Conservation (phyloP, 257 asterid genomes). For the Catharanthus roseus region DNA sequence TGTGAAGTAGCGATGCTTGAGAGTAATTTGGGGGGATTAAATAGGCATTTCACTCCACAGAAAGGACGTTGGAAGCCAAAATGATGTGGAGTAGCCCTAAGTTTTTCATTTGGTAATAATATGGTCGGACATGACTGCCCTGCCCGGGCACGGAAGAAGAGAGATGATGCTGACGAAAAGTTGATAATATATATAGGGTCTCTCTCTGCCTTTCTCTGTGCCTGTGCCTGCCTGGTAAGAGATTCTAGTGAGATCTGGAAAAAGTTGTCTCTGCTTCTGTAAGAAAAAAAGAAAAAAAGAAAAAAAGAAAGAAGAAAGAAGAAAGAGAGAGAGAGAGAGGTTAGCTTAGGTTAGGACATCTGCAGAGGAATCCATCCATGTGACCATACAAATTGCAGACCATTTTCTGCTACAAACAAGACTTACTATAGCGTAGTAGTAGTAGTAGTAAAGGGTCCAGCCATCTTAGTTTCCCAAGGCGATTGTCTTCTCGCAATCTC, state of each 20-base stretch:
- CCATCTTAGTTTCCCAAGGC: conserved; percentile 25
- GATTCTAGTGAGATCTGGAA: conserved; percentile 30
- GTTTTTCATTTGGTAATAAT: conserved; percentile 32
- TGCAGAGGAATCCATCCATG: conserved; percentile 41
- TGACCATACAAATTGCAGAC: conserved; percentile 23
- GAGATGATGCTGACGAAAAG: conserved; percentile 33
- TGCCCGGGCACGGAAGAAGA: conserved; percentile 25
- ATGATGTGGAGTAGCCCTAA: conserved; percentile 14
- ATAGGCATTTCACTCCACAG: conserved; percentile 11
- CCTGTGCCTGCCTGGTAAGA: too few species aligned
- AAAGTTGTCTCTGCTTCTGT: background rate
- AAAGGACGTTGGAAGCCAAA: conserved; percentile 13
- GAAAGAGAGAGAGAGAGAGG: background rate
- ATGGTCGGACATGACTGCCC: conserved; percentile 32
- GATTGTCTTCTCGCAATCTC: background rate
- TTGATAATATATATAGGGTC: conserved; percentile 11
- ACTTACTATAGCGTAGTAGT: too few species aligned
- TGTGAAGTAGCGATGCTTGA: conserved; percentile 10
- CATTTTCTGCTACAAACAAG: conserved; percentile 14
- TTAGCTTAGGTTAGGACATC: background rate
- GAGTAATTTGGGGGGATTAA: conserved; percentile 9
- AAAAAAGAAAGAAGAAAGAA: background rate
- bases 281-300: background rate
- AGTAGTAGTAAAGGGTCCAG: background rate
- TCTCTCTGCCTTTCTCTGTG: background rate